Evolutionary conservation across 2,329 filamentous ascomycete species (phyloP).

Genomic region (Amesomyces nigricolor): DNA sequence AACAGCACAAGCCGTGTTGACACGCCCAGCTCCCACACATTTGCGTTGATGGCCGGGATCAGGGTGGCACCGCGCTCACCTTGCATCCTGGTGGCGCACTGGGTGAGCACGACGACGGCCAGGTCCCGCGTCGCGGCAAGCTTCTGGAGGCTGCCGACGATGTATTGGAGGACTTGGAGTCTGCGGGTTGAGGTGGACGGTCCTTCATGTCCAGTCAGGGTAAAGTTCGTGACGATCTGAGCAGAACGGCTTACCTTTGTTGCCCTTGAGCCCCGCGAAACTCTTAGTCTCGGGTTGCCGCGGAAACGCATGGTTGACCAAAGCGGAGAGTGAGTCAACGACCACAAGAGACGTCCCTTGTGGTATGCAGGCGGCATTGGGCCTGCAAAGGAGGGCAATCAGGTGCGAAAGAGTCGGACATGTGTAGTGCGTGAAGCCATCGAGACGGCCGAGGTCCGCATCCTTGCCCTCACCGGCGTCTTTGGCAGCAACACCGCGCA

Average conservation of each 20-base stretch:
- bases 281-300: slow-evolving; percentile 43
- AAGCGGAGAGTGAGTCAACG: slow-evolving; percentile 69
- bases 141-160: slow-evolving; percentile 67
- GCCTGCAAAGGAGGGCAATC: slow-evolving; percentile 66
- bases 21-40: slow-evolving; percentile 74
- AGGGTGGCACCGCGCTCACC: slow-evolving; percentile 61
- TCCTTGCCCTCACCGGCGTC: slow-evolving; percentile 11
- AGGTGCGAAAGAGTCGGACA: slow-evolving; percentile 63
- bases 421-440: slow-evolving; percentile 44
- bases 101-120: slow-evolving; percentile 69
- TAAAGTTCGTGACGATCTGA: background rate
- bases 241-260: slow-evolving; percentile 33
- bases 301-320: slow-evolving; percentile 73
- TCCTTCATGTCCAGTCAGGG: slow-evolving; percentile 17
- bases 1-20: slow-evolving; percentile 71
- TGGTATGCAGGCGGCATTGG: slow-evolving; percentile 59
- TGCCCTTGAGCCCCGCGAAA: slow-evolving; percentile 33
- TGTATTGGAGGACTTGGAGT: slow-evolving; percentile 50
- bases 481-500: slow-evolving; percentile 29
- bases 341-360: slow-evolving; percentile 61
- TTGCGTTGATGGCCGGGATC: slow-evolving; percentile 67
- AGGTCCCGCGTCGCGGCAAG: slow-evolving; percentile 68
- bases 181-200: slow-evolving; percentile 25
- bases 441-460: slow-evolving; percentile 21
- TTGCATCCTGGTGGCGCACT: slow-evolving; percentile 77